These are phyloP conservation scores for Penicillium psychrofluorescens DNA, from an alignment of 495 filamentous ascomycete genomes.

Conservation along the genomic window DNA sequence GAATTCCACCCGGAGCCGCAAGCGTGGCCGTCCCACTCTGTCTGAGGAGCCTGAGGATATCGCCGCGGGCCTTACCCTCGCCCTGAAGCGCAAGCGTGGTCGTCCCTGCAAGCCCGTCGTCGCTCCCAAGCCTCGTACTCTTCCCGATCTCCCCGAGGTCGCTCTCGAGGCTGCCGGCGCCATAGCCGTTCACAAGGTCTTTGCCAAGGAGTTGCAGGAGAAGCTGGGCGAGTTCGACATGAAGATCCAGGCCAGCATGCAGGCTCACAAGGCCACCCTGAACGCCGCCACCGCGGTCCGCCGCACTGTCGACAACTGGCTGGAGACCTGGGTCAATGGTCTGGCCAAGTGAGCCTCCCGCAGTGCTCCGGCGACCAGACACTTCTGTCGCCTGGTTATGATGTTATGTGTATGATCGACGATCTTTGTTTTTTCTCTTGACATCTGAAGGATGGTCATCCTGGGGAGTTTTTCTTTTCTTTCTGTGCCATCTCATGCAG, in stretches of 20 bases:
- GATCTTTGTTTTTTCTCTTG: too few relatives aligned
- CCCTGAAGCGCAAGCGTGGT: background rate
- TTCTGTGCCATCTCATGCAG: too few relatives aligned
- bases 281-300: conserved; percentile 7
- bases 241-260: conserved; percentile 1
- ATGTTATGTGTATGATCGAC: too few relatives aligned
- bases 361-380: too few relatives aligned
- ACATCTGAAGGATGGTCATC: too few relatives aligned
- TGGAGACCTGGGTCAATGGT: conserved; percentile 5
- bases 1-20: too few relatives aligned
- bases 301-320: conserved; percentile 9
- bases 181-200: conserved; percentile 6
- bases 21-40: too few relatives aligned
- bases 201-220: conserved; percentile 6
- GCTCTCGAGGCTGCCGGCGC: conserved; percentile 1
- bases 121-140: background rate
- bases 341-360: background rate
- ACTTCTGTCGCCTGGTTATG: too few relatives aligned
- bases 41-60: background rate
- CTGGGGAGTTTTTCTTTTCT: too few relatives aligned
- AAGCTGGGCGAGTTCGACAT: conserved; percentile 9
- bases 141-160: conserved; percentile 2
- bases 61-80: background rate
- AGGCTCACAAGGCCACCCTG: conserved; percentile 5
- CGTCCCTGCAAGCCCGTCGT: background rate